phyloP scores from a whole-genome alignment of 306 rosid species.

The Casuarina cunninghamiana region DNA sequence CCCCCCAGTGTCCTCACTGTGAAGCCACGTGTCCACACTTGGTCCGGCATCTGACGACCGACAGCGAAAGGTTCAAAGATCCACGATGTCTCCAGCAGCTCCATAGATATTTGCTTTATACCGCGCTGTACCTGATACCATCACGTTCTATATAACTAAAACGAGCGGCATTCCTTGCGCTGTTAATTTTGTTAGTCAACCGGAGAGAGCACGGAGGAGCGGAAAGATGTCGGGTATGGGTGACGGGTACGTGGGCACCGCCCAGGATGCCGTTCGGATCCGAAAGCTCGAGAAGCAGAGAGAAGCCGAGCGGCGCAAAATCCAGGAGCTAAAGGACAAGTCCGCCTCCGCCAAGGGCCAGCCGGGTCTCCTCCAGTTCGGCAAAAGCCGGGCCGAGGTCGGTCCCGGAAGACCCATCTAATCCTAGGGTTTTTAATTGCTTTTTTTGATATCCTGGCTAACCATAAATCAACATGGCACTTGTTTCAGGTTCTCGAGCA shows the following conservation, averaged over 20 bases:
- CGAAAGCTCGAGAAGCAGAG: constrained; percentile 95
- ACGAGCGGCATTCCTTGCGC: too few relatives aligned
- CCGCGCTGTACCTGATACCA: too few relatives aligned
- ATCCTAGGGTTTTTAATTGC: constrained; percentile 6
- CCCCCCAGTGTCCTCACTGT: too few relatives aligned
- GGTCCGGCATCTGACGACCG: too few relatives aligned
- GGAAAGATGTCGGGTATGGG: constrained; percentile 91
- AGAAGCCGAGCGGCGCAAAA: constrained; percentile 96
- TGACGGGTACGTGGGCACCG: constrained; percentile 97
- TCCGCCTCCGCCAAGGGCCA: constrained; percentile 74
- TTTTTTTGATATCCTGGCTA: background rate
- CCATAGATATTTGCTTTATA: too few relatives aligned
- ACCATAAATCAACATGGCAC: background rate
- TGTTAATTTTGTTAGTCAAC: background rate
- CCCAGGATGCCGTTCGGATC: constrained; percentile 92
- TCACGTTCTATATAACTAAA: too few relatives aligned
- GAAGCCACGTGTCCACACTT: too few relatives aligned
- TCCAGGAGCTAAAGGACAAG: constrained; percentile 91
- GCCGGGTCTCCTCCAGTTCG: constrained; percentile 95
- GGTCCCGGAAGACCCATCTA: background rate
- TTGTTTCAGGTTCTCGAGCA: constrained; percentile 85
- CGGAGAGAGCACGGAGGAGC: background rate
- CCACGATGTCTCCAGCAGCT: too few relatives aligned
- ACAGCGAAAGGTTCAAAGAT: too few relatives aligned
- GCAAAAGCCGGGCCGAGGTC: constrained; percentile 95